Percentiles rank a stretch among this genome's conserved stretches.
Evolutionary conservation across 2,329 filamentous ascomycete genomes (phyloP).

Genomic region (Cryphonectria nitschkei): DNA sequence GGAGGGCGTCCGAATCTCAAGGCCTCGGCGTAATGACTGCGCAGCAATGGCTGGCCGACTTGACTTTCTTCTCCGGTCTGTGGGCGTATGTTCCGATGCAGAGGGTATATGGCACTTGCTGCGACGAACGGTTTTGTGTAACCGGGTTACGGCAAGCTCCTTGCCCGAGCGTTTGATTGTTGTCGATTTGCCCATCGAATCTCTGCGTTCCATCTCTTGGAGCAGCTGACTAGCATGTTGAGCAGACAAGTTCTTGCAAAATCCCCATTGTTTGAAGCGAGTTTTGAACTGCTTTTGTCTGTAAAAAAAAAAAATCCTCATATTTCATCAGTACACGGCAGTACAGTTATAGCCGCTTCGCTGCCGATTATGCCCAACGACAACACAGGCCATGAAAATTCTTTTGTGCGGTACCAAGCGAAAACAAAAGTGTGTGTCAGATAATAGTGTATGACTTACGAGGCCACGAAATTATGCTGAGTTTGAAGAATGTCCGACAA

Average conservation of each 20-base stretch:
- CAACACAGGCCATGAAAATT: too few relatives aligned
- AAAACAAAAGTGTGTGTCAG: background rate
- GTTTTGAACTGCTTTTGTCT: conserved; percentile 27
- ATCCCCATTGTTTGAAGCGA: conserved; percentile 25
- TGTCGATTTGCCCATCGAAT: conserved; percentile 24
- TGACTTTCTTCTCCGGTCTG: background rate
- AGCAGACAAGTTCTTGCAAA: conserved; percentile 27
- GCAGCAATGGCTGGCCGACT: background rate
- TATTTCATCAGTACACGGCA: background rate
- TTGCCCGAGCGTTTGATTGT: conserved; percentile 23
- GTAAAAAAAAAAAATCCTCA: too few relatives aligned
- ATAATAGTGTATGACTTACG: conserved; percentile 15
- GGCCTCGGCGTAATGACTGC: background rate
- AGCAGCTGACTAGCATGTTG: conserved; percentile 21
- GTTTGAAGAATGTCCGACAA: conserved; percentile 15
- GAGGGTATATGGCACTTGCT: conserved; percentile 18
- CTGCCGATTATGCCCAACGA: too few relatives aligned
- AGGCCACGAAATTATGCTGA: conserved; percentile 17
- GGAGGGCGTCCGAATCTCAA: background rate
- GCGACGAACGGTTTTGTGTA: conserved; percentile 24
- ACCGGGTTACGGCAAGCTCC: conserved; percentile 7
- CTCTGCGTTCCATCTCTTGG: conserved; percentile 17
- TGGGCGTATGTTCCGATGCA: conserved; percentile 1
- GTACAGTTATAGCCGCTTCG: background rate
- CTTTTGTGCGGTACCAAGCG: background rate